These are phyloP conservation scores for Tillandsia fasciculata DNA, from an alignment of 176 grass and related monocot species.

Conservation along the genomic window DNA sequence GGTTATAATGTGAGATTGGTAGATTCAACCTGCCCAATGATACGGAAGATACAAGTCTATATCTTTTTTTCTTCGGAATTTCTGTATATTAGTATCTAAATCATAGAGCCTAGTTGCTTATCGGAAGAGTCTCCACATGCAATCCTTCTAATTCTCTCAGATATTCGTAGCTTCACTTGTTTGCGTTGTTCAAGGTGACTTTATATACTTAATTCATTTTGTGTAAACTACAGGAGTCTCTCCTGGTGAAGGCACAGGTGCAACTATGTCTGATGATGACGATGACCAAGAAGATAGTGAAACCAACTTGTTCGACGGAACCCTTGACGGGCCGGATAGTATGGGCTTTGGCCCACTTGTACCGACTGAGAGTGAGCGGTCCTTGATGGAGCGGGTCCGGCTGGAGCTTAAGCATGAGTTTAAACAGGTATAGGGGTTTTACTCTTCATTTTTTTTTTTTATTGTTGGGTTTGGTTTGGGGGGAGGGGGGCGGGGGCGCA, in stretches of 20 bases:
- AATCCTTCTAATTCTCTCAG: background rate
- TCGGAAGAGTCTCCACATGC: background rate
- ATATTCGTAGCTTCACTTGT: too few species aligned
- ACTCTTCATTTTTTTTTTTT: too few species aligned
- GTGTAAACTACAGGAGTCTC: conserved; percentile 48
- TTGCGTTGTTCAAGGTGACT: background rate
- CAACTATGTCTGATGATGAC: conserved; percentile 98
- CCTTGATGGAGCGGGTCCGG: conserved; percentile 84
- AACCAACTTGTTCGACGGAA: conserved; percentile 61
- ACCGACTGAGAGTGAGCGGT: conserved; percentile 88
- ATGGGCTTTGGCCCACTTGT: conserved; percentile 90
- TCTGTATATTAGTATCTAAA: background rate
- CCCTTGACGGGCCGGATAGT: conserved; percentile 55
- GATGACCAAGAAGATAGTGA: conserved; percentile 85
- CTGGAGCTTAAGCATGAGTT: conserved; percentile 90
- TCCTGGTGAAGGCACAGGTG: conserved; percentile 90
- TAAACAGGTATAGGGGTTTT: conserved; percentile 49
- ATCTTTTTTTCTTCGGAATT: background rate
- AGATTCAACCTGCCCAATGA: background rate
- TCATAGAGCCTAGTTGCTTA: background rate
- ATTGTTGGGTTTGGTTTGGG: too few species aligned
- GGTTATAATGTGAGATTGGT: background rate
- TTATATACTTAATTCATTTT: background rate
- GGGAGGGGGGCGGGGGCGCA: too few species aligned
- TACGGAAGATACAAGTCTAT: background rate